phyloP scores from a whole-genome alignment of 441 rosid genomes.

The Rhodomyrtus psidioides region DNA sequence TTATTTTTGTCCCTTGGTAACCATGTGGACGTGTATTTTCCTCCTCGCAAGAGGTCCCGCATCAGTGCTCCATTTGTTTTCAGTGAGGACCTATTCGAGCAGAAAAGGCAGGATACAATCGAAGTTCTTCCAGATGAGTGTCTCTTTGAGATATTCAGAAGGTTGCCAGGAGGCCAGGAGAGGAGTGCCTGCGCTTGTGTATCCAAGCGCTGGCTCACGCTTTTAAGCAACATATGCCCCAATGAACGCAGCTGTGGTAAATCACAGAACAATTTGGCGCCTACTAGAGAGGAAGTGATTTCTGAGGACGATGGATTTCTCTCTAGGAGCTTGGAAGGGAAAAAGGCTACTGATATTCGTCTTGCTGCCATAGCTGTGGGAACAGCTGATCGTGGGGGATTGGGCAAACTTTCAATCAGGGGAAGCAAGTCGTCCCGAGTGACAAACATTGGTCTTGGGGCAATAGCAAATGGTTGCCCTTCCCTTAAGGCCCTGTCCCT shows the following conservation, averaged over 20 bases:
- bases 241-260: not conserved
- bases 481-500: conserved; percentile 4
- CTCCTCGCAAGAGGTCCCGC: conserved; percentile 8
- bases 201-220: conserved; percentile 9
- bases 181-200: conserved; percentile 7
- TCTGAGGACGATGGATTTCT: not conserved
- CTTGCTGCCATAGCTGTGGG: conserved; percentile 11
- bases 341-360: conserved; percentile 2
- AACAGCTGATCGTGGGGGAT: conserved; percentile 6
- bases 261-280: not conserved
- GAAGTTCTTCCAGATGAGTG: conserved; percentile 13
- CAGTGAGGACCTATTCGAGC: not conserved
- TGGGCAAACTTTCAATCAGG: conserved; percentile 3
- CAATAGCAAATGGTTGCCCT: conserved; percentile 5
- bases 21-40: conserved; percentile 1
- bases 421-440: not conserved
- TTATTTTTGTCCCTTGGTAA: conserved; percentile 7
- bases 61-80: conserved; percentile 2
- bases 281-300: not conserved
- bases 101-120: not conserved
- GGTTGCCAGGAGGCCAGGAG: conserved; percentile 8
- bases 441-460: conserved; percentile 4
- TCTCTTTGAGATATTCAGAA: conserved; percentile 11
- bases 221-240: conserved; percentile 5
- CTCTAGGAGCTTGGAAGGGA: conserved; percentile 11